Percentiles rank a stretch among this genome's conserved stretches.
phyloP scores from a whole-genome alignment of 208 protist genomes.

The Tritrichomonas musculus region DNA sequence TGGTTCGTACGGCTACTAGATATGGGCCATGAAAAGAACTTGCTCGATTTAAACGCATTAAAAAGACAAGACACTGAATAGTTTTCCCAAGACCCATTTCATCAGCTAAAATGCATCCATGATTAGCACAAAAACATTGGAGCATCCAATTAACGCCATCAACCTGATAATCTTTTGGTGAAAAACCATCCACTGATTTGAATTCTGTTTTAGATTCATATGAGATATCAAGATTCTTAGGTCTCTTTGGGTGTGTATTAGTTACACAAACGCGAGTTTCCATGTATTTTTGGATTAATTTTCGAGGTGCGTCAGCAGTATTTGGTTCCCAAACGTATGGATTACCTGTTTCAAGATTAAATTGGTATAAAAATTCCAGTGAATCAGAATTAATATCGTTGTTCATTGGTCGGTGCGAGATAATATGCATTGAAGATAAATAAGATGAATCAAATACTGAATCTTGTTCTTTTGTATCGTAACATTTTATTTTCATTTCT shows the following conservation, averaged over 20 bases:
- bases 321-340: not conserved
- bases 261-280: not conserved
- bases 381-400: not conserved
- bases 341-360: not conserved
- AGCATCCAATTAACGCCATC: slow-evolving; percentile 10
- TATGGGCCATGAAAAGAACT: not conserved
- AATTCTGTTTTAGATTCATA: not conserved
- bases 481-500: not conserved
- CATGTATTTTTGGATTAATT: not conserved
- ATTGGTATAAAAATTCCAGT: not conserved
- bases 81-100: slow-evolving; percentile 59
- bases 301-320: not conserved
- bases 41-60: not conserved
- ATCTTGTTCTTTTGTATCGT: not conserved
- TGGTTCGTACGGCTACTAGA: not conserved
- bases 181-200: not conserved
- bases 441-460: not conserved
- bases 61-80: slow-evolving; percentile 40
- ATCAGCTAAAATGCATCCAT: slow-evolving; percentile 46
- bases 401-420: not conserved
- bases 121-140: not conserved
- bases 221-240: not conserved
- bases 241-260: not conserved
- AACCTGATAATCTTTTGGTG: not conserved
- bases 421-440: not conserved